Evolutionary conservation across 1,284 basidiomycete genomes (phyloP), one percentile per base, ranked within the genome.

Genomic region (Inonotus obliquus): DNA sequence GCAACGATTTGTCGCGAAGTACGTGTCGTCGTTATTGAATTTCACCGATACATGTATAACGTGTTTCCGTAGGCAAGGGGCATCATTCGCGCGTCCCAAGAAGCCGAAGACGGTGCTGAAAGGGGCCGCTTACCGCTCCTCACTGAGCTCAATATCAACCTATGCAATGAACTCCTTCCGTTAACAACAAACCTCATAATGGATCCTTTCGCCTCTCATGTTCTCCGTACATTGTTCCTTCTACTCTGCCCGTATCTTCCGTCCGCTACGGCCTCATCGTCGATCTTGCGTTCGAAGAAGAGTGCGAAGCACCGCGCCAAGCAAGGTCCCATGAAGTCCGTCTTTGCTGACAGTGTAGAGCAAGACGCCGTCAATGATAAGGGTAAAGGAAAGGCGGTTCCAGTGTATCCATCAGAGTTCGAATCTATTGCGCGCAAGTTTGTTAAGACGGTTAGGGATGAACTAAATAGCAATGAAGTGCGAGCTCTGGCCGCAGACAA

Each of bases 161-260:
- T 85, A 23, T 83, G 83, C 67, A 79, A 93, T 87, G 92, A 94
- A 79, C 67, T 94, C 27, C 69, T 86, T 1, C 84, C 89, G 1
- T 74, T 74, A 4, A 76, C 94, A 25, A 75, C 85, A 0, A 75
- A 77, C 4, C 80, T 96, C 35, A 74, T 95, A 38, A 84, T 88
- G 75, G 86, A 95, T 68, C 86, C 89, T 19, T 95, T 94, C 69
- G 93, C 87, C 27, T 94, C 94, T 0, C 95, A 96, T 67, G 91
- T 94, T 41, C 67, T 96, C 54, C 87, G 94, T 39, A 84, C 89
- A 17, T 75, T 97, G 1, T 80, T 97, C 5, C 72, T 89, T 5
- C 78, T 96, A 35, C 78, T 96, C 19, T 87, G 83, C 17, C 86
- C 88, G 1, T 76, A 79, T 55, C 72, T 81, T 19, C 74, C 77